Evolutionary conservation across 1,284 basidiomycete species (phyloP).

Genomic region (Moniliophthora roreri): DNA sequence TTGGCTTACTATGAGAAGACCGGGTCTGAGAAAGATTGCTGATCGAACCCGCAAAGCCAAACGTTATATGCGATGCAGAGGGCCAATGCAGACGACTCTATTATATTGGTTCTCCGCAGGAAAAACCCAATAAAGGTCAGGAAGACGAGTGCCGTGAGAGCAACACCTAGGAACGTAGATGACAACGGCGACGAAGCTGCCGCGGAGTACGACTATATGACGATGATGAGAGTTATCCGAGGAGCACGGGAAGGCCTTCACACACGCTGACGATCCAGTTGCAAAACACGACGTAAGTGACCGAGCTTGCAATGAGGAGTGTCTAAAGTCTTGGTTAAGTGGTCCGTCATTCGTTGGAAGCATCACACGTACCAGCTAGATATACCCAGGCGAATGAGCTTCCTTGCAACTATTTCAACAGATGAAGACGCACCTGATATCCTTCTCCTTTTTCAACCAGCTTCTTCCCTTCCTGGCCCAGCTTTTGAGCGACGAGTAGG

Average conservation of each 20-base stretch:
- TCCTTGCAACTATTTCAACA: too few relatives aligned
- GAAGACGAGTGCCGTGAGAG: slow-evolving; percentile 68
- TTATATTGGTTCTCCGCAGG: slow-evolving; percentile 86
- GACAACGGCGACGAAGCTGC: slow-evolving; percentile 81
- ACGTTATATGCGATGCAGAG: slow-evolving; percentile 86
- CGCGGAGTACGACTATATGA: slow-evolving; percentile 65
- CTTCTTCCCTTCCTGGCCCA: slow-evolving; percentile 72
- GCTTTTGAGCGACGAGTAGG: slow-evolving; percentile 75
- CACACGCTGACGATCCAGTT: slow-evolving; percentile 80
- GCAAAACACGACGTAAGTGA: slow-evolving; percentile 73
- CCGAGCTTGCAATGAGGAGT: slow-evolving; percentile 70
- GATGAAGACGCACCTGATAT: slow-evolving; percentile 58
- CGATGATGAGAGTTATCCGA: slow-evolving; percentile 15
- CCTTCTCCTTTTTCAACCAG: slow-evolving; percentile 69
- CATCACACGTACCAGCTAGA: too few relatives aligned
- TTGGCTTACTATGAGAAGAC: slow-evolving; percentile 71
- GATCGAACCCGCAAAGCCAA: slow-evolving; percentile 79
- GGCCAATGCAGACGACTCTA: slow-evolving; percentile 87
- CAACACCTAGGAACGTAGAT: slow-evolving; percentile 82
- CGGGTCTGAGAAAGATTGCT: slow-evolving; percentile 64
- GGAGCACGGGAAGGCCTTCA: slow-evolving; percentile 18
- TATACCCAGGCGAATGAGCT: too few relatives aligned
- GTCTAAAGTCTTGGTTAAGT: too few relatives aligned
- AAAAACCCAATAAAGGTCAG: slow-evolving; percentile 90
- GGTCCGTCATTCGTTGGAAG: too few relatives aligned